Evolutionary conservation across 2,329 filamentous ascomycete genomes (phyloP).

Genomic region (Colletotrichum nymphaeae): DNA sequence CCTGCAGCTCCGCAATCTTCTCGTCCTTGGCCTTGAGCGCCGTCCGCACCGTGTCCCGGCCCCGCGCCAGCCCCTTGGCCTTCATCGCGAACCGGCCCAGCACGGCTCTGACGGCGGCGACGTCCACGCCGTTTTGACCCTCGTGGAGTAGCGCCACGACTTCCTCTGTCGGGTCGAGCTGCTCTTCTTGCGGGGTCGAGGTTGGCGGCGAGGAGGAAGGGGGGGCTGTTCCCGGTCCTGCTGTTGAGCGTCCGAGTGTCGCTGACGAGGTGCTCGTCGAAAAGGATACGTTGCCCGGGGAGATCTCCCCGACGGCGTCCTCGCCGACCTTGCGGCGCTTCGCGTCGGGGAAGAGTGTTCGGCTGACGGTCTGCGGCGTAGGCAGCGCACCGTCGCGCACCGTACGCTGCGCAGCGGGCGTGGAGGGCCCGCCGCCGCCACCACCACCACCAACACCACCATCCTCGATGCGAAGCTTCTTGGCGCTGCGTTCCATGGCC

Average conservation of each 20-base stretch:
- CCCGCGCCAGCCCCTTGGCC: slow-evolving; percentile 70
- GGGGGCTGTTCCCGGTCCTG: background rate
- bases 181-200: slow-evolving; percentile 28
- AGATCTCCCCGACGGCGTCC: background rate
- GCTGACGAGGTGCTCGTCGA: slow-evolving; percentile 32
- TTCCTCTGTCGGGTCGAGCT: slow-evolving; percentile 55
- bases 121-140: slow-evolving; percentile 46
- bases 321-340: slow-evolving; percentile 45
- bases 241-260: slow-evolving; percentile 6
- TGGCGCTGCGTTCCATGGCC: slow-evolving; percentile 49
- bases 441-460: background rate
- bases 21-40: slow-evolving; percentile 71
- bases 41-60: slow-evolving; percentile 73
- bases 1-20: slow-evolving; percentile 50
- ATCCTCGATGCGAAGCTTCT: slow-evolving; percentile 35
- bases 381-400: slow-evolving; percentile 41
- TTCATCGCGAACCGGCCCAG: slow-evolving; percentile 68
- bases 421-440: slow-evolving; percentile 27
- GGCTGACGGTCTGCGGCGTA: slow-evolving; percentile 48
- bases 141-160: slow-evolving; percentile 63
- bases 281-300: slow-evolving; percentile 25
- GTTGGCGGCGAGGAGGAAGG: slow-evolving; percentile 7
- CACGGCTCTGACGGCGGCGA: slow-evolving; percentile 52
- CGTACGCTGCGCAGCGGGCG: slow-evolving; percentile 40
- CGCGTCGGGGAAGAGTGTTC: slow-evolving; percentile 48